Conservation (phyloP, 352 stramenopile genomes). For the Pythium monospermum region DNA sequence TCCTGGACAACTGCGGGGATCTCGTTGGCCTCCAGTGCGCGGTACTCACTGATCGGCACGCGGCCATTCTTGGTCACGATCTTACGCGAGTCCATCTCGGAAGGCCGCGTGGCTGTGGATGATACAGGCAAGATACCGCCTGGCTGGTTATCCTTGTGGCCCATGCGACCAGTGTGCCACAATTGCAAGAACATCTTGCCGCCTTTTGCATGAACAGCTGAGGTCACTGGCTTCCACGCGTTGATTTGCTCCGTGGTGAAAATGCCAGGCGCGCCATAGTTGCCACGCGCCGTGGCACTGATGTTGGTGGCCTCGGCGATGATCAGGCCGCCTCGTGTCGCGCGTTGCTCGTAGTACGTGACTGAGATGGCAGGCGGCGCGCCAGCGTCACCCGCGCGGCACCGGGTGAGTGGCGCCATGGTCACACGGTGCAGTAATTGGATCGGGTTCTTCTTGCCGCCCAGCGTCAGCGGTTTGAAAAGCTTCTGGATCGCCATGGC, state of each 20-base stretch:
- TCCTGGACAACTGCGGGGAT: constrained; percentile 48
- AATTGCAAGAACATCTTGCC: constrained; percentile 62
- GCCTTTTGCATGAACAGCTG: constrained; percentile 53
- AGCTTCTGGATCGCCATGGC: no score
- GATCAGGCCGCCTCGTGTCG: constrained; percentile 27
- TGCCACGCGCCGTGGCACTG: constrained; percentile 9
- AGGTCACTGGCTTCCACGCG: constrained; percentile 29
- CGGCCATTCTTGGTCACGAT: neutral
- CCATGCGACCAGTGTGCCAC: constrained; percentile 73
- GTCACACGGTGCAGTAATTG: no score
- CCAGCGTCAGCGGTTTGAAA: no score
- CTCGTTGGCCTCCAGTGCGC: constrained; percentile 48
- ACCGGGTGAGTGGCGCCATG: no score
- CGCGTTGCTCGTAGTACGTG: constrained; percentile 38
- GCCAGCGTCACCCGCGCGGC: no score
- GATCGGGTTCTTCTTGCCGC: no score
- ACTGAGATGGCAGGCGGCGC: no score
- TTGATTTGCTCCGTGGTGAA: constrained; percentile 29
- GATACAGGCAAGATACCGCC: no score
- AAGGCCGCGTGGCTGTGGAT: no score
- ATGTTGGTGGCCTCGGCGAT: constrained; percentile 34
- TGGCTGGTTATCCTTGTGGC: constrained; percentile 37
- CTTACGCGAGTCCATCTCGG: neutral
- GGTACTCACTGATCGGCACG: constrained; percentile 30
- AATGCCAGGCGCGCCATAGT: constrained; percentile 26